Evolutionary conservation across 208 protist genomes (phyloP), one percentile per base, ranked within the genome.

Genomic region (Novymonas esmeraldas): DNA sequence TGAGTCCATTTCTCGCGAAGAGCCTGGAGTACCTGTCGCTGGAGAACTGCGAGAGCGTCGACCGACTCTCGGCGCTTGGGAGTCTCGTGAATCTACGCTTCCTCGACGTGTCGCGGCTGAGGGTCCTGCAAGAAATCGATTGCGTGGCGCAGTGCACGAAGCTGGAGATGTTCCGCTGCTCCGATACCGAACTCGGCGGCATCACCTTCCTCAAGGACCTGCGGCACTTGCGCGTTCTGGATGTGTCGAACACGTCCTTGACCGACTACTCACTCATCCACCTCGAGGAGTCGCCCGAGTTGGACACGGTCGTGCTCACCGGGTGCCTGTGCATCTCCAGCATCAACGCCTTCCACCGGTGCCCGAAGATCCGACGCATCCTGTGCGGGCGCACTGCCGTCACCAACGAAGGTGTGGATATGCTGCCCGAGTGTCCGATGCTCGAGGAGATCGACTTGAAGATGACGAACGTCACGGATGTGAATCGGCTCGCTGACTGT

Each of bases 381-480:
- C 83, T 92, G 45, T 90, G 89, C 59, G 74, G 78, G 11, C 58
- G 73, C 26, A 90, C 85, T 38, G 73, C 76, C 13, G 78, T 94
- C n/a, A 90, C 75, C 22, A 79, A 90, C 60, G 84, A 89, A n/a
- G 85, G 89, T 28, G 81, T 92, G 39, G 77, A 73, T 9, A 52
- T 78, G 45, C 79, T 94, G 20, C 76, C 66, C 22, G 78, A 80
- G 49, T 92, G 89, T 28, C 26, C 62, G 4, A 71, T 79, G 28
- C 71, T 94, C 28, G 89, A 94, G 64, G 89, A 94, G 60, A 71
- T 94, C 34, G 89, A 91, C 51, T 46, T 94, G 10, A 87, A 90
- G 66, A 62, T 87, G 62, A 94, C 89, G 0, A 50, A 76, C 20
- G 76, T 94, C 24, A 84, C 70, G 2, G 81, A 90, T 52, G 76